phyloP scores from a whole-genome alignment of 352 stramenopile species.

The Thraustochytrium striatum region DNA sequence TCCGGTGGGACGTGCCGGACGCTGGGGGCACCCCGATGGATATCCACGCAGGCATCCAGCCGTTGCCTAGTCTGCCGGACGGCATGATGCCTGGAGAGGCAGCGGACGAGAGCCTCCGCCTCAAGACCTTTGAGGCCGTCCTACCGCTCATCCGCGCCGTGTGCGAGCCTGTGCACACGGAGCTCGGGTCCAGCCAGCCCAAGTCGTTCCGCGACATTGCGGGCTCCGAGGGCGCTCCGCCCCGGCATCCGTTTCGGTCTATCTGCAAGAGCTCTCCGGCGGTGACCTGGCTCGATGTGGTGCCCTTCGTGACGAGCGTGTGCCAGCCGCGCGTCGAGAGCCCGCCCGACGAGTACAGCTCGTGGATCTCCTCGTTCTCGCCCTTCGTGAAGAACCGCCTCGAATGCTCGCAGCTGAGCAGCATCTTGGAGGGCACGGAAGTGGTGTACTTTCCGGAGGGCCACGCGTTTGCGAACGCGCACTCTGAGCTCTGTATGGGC shows the following conservation, averaged over 20 bases:
- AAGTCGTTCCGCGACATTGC: no score
- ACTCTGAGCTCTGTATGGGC: neutral
- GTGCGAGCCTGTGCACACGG: no score
- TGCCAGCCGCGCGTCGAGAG: neutral
- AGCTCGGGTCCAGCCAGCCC: no score
- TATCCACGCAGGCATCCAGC: neutral
- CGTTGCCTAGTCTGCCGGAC: neutral
- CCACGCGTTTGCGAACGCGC: neutral
- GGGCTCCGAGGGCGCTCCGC: no score
- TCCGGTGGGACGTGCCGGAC: neutral
- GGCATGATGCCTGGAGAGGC: neutral
- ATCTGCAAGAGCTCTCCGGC: neutral
- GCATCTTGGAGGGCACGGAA: neutral
- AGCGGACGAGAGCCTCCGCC: neutral
- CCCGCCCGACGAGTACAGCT: neutral
- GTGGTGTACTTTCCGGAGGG: neutral
- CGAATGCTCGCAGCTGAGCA: neutral
- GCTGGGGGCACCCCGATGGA: neutral
- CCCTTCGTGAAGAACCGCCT: neutral
- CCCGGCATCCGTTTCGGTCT: neutral
- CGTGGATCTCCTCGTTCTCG: neutral
- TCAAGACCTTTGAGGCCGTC: neutral
- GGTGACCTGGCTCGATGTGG: neutral
- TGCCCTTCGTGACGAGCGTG: neutral
- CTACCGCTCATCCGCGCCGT: neutral